A percentile compares a stretch with the other conserved stretches of the same genome.
Conservation (phyloP, 83 land plant genomes). For the Picea abies region DNA sequence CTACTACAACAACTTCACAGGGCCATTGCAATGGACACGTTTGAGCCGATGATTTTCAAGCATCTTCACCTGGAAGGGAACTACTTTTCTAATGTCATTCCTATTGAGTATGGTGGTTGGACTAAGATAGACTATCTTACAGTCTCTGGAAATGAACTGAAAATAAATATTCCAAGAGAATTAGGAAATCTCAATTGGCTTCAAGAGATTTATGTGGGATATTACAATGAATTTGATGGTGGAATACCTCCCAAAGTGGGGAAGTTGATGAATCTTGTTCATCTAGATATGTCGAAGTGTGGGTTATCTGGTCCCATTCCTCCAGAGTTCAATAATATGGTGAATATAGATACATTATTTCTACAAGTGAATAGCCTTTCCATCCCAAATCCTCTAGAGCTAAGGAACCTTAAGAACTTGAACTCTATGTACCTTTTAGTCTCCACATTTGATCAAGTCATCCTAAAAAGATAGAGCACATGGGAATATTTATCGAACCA, state of each 20-base stretch:
- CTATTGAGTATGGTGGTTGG: conserved; percentile 27
- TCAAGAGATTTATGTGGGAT: no score
- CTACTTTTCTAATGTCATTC: conserved; percentile 51
- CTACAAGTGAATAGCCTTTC: conserved; percentile 24
- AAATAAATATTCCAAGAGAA: no score
- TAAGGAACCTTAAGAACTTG: conserved; percentile 31
- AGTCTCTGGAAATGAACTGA: conserved; percentile 38
- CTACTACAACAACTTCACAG: conserved; percentile 52
- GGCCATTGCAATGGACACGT: conserved; percentile 22
- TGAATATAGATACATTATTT: no score
- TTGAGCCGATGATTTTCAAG: neutral
- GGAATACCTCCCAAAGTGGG: conserved; percentile 19
- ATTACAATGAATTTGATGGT: no score
- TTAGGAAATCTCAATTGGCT: no score
- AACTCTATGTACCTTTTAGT: no score
- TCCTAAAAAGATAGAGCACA: no score
- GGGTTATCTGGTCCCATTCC: conserved; percentile 68
- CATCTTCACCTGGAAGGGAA: conserved; percentile 63
- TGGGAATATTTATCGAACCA: no score
- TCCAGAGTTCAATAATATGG: no score
- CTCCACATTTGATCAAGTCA: no score
- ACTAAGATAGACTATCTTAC: conserved; percentile 35
- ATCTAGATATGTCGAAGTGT: conserved; percentile 46
- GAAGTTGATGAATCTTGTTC: conserved; percentile 40
- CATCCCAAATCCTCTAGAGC: conserved; percentile 46